Conservation (phyloP, 2,329 filamentous ascomycete genomes). For the Exophiala aquamarina region DNA sequence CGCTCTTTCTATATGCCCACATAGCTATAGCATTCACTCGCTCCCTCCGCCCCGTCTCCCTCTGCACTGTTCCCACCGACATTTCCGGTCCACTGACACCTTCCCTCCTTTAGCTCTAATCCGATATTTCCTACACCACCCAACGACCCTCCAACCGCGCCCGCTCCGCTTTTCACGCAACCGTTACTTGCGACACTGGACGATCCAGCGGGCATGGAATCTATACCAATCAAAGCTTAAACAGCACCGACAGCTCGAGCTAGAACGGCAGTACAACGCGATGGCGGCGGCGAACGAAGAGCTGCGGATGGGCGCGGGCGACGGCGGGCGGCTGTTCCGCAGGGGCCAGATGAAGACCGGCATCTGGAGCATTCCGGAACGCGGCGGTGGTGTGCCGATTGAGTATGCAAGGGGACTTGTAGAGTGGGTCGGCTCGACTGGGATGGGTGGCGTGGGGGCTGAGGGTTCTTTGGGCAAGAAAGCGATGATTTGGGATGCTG, state of each 20-base stretch:
- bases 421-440: constrained; percentile 27
- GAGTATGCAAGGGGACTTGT: constrained; percentile 71
- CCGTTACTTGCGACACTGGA: constrained; percentile 92
- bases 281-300: constrained; percentile 88
- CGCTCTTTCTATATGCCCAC: no score
- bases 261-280: constrained; percentile 75
- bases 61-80: background rate
- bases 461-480: constrained; percentile 59
- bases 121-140: constrained; percentile 69
- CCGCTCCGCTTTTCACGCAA: constrained; percentile 87
- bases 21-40: background rate
- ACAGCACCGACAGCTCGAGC: constrained; percentile 63
- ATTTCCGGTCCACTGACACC: background rate
- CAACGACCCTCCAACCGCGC: constrained; percentile 58
- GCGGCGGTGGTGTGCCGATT: constrained; percentile 71
- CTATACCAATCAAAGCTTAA: constrained; percentile 72
- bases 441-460: constrained; percentile 62
- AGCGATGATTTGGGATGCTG: constrained; percentile 82
- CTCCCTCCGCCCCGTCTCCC: background rate
- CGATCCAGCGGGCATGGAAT: constrained; percentile 94
- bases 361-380: constrained; percentile 59
- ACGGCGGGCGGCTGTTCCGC: constrained; percentile 68
- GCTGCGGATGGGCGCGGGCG: constrained; percentile 57
- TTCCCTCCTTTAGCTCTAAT: constrained; percentile 53
- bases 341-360: constrained; percentile 90